These are phyloP conservation scores for Rubia tinctorum DNA, from an alignment of 305 asterid species.

Conservation along the genomic window DNA sequence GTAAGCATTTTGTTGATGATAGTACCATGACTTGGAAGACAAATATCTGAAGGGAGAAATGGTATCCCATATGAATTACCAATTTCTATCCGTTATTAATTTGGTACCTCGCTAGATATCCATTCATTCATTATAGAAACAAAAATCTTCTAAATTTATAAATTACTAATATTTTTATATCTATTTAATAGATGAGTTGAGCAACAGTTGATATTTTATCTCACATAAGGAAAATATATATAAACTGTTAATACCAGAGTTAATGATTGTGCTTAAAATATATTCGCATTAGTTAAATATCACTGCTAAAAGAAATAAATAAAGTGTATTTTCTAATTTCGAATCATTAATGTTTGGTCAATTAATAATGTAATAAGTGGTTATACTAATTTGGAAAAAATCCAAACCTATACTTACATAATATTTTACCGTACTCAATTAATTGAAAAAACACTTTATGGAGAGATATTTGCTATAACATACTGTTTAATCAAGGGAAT, in stretches of 20 bases:
- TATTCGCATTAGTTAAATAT: slow-evolving; percentile 2
- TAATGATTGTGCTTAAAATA: slow-evolving; percentile 9
- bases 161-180: not conserved
- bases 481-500: too few relatives aligned
- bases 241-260: slow-evolving; percentile 6
- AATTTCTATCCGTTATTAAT: too few relatives aligned
- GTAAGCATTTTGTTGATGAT: not conserved
- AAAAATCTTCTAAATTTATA: slow-evolving; percentile 16
- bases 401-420: not conserved
- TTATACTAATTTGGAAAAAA: not conserved
- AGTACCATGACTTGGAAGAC: not conserved
- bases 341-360: not conserved
- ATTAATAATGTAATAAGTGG: not conserved
- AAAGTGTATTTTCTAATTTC: not conserved
- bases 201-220: slow-evolving; percentile 16
- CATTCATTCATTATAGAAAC: not conserved
- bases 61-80: not conserved
- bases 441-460: not conserved
- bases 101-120: too few relatives aligned
- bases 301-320: slow-evolving; percentile 15
- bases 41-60: not conserved
- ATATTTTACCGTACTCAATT: not conserved
- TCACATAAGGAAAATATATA: slow-evolving; percentile 8
- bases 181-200: not conserved
- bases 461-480: not conserved